phyloP scores from a whole-genome alignment of 176 grass and related monocot genomes.

The Leersia perrieri region DNA sequence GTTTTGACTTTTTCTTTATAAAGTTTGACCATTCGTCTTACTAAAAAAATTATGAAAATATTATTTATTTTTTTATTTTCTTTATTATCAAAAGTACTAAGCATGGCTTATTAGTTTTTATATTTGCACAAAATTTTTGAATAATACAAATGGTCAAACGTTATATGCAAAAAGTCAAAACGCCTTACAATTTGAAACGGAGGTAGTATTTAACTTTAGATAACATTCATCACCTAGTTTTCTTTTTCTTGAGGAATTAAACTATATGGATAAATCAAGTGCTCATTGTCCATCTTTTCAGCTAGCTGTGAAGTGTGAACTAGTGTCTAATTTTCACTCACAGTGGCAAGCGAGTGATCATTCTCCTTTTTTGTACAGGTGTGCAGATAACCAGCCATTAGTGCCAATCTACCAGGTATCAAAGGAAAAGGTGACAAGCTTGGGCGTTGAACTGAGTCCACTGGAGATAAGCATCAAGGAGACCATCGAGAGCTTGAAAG shows the following conservation, averaged over 20 bases:
- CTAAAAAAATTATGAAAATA: too few species aligned
- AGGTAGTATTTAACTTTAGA: background rate
- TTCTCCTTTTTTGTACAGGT: constrained; percentile 31
- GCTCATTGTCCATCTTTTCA: background rate
- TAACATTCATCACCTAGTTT: background rate
- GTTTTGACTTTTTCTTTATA: too few species aligned
- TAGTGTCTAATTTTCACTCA: too few species aligned
- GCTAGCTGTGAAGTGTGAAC: background rate
- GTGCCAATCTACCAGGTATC: constrained; percentile 52
- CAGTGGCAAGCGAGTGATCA: background rate
- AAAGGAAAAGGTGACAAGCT: constrained; percentile 51
- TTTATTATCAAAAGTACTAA: too few species aligned
- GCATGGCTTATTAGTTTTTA: too few species aligned
- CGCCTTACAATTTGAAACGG: too few species aligned
- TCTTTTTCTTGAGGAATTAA: background rate
- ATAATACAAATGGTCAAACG: too few species aligned
- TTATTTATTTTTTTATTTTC: too few species aligned
- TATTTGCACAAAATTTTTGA: too few species aligned
- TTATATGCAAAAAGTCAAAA: too few species aligned
- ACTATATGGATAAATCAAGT: background rate
- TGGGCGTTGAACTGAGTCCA: constrained; percentile 47
- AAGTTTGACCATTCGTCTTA: too few species aligned
- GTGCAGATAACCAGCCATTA: constrained; percentile 53
- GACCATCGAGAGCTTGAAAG: constrained; percentile 63
- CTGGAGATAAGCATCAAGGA: constrained; percentile 49